phyloP scores from a whole-genome alignment of 2,329 filamentous ascomycete species.

The Talaromyces amestolkiae region DNA sequence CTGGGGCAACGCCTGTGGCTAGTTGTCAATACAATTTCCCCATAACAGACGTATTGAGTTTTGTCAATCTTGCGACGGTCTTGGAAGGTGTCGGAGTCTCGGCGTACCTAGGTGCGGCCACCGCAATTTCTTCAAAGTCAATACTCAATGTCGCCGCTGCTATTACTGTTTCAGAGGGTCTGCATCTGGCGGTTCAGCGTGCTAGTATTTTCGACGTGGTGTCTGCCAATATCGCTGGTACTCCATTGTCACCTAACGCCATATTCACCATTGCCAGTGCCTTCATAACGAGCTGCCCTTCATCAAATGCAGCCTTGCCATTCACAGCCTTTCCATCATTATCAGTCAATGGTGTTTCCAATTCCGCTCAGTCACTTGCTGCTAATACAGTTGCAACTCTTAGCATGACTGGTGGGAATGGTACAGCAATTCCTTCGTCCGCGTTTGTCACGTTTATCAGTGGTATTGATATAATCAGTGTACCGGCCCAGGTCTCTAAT shows the following conservation, averaged over 20 bases:
- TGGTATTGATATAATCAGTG: constrained; percentile 26
- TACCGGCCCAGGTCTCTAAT: constrained; percentile 26
- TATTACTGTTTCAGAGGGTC: constrained; percentile 64
- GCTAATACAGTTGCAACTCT: constrained; percentile 1
- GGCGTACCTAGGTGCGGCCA: constrained; percentile 63
- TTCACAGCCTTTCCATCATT: constrained; percentile 61
- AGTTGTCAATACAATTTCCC: constrained; percentile 59
- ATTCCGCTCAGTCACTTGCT: constrained; percentile 15
- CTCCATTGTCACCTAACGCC: constrained; percentile 56
- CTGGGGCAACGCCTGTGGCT: constrained; percentile 52
- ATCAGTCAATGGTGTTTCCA: constrained; percentile 18
- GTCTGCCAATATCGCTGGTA: constrained; percentile 61
- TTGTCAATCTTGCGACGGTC: constrained; percentile 53
- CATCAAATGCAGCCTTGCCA: constrained; percentile 54
- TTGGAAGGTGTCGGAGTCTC: constrained; percentile 59
- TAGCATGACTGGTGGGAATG: not conserved
- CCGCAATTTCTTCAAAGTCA: constrained; percentile 54
- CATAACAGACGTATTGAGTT: constrained; percentile 47
- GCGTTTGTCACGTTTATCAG: constrained; percentile 27
- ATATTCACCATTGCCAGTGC: constrained; percentile 64
- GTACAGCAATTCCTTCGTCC: constrained; percentile 5
- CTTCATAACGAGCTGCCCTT: constrained; percentile 61
- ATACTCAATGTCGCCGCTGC: constrained; percentile 62
- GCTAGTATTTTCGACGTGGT: constrained; percentile 49
- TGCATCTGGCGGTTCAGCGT: constrained; percentile 63